Evolutionary conservation across 2,329 filamentous ascomycete species (phyloP), one percentile per base, ranked within the genome.

Genomic region (Trichoderma breve): DNA sequence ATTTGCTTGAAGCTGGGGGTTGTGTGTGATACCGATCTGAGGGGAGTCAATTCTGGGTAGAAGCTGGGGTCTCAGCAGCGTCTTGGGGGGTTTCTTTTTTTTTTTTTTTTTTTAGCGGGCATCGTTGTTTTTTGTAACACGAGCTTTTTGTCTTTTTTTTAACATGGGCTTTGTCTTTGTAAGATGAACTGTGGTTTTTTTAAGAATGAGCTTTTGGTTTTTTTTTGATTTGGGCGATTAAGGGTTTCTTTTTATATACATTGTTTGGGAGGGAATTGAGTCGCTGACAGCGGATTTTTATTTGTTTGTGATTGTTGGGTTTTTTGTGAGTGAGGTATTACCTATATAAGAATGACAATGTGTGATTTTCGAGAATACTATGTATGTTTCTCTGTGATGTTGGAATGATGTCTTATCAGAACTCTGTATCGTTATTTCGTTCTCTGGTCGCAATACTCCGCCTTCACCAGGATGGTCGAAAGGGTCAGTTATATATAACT

Each of bases 31-130:
- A 34, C 47, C 30, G 39, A 62, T 14, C 28, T 28, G 30, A 47
- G 55, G 66, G 66, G 55, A 36, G 57, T 62, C 66, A 1, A 21
- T 69, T 69, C 57, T 69, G 66, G 66, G 66, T 69, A 69, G 39
- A 18, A 58, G 53, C 55, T 34, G 36, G 55, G 43, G 66, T 36
- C 34, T 69, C 36, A 61, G 55, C 57, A 69, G 55, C 66, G 66
- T 62, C 57, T 60, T 60, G 58, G 18, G 28, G 36, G 15, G 15
- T 18, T 39, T 39, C 36, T 18, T 47, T 18, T 24, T 24, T 24
- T 7, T 21, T 34, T 34, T 39, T 39, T 15, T 18, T 47, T 18
- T 7, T 21, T 34, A n/a, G 28, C 28, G 18, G 18, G 18, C n/a
- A 32, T 53, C 43, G 24, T 58, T 14, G 28, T 28, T 71, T 30